Base-by-base conservation (phyloP, 129 eudicot species). In the Saposhnikovia divaricata region DNA sequence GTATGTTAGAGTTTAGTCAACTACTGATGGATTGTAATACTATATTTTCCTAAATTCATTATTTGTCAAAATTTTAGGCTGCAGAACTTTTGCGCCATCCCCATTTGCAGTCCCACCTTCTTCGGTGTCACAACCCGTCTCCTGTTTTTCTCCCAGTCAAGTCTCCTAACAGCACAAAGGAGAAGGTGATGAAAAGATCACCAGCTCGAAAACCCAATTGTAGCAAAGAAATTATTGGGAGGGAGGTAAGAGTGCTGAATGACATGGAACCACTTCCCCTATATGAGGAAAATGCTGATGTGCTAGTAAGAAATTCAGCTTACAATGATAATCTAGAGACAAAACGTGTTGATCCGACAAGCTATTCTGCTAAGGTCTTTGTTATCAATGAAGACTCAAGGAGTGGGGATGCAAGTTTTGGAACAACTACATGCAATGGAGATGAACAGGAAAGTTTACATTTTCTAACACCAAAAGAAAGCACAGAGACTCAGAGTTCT, bases 11-110 rank as follows among this genome's bases (percentile, higher is more conserved):
- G 51, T 15, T 6, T 45, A n/a, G 42, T 69, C 51, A n/a, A 39
- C 27, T 27, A 27, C 25, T 57, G 65, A 74, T 61, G 38, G 23
- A 74, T 59, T 61, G 21, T 31, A 40, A 37, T 37, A 44, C 46
- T 77, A 78, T 21, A 23, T 31, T 73, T 31, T 6, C 23, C 51
- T 81, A 72, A 79, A 87, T 82, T 80, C 70, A 46, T 25, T n/a
- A 43, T 46, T n/a, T 79, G 76, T 70, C 18, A 37, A 78, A 77
- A 66, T 81, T 19, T 44, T 63, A 96, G 99, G 98, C 99, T 83
- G 99, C 99, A n/a, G 99, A 96, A 55, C 83, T 92, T 42, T 78
- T 96, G 74, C 86, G 99, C 76, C 99, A 96, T 79, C 91, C 95
- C 34, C 98, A 96, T 86, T 76, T 96, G 83, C 99, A 96, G 76